These are phyloP conservation scores for Triticum timopheevii DNA, from an alignment of 176 grass and related monocot species.

Conservation along the genomic window DNA sequence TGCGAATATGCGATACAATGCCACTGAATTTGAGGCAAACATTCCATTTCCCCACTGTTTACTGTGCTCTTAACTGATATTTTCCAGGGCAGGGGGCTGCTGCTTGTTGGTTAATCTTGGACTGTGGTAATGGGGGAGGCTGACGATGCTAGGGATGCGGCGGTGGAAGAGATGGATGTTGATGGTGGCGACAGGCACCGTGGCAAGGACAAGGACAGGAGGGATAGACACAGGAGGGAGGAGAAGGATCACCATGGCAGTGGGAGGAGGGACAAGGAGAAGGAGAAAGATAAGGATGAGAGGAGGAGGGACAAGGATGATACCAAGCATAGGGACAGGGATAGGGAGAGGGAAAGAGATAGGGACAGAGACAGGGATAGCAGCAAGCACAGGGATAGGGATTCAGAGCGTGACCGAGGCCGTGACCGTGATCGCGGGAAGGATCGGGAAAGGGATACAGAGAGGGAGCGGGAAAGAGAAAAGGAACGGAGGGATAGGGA, in stretches of 20 bases:
- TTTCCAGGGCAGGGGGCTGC: not conserved
- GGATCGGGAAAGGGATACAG: conserved; percentile 53
- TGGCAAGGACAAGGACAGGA: conserved; percentile 59
- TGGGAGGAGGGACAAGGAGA: conserved; percentile 44
- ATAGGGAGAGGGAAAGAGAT: conserved; percentile 33
- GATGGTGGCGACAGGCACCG: conserved; percentile 40
- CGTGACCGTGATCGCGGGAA: conserved; percentile 47
- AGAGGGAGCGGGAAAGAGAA: conserved; percentile 34
- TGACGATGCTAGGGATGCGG: conserved; percentile 37
- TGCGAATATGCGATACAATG: not conserved
- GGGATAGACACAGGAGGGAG: conserved; percentile 44
- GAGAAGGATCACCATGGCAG: conserved; percentile 47
- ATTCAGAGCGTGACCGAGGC: conserved; percentile 36
- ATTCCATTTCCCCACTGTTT: not conserved
- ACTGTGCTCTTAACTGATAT: not conserved
- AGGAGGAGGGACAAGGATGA: conserved; percentile 50
- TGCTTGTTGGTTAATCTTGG: not conserved
- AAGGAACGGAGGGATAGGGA: conserved; percentile 58
- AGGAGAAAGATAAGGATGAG: conserved; percentile 51
- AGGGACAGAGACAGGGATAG: conserved; percentile 35
- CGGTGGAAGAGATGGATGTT: conserved; percentile 46
- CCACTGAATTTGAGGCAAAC: not conserved
- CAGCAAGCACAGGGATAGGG: conserved; percentile 39
- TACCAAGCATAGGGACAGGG: conserved; percentile 26
- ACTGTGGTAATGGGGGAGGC: conserved; percentile 38